Base-by-base conservation (phyloP, 148 eudicot genomes). In the Silene latifolia region DNA sequence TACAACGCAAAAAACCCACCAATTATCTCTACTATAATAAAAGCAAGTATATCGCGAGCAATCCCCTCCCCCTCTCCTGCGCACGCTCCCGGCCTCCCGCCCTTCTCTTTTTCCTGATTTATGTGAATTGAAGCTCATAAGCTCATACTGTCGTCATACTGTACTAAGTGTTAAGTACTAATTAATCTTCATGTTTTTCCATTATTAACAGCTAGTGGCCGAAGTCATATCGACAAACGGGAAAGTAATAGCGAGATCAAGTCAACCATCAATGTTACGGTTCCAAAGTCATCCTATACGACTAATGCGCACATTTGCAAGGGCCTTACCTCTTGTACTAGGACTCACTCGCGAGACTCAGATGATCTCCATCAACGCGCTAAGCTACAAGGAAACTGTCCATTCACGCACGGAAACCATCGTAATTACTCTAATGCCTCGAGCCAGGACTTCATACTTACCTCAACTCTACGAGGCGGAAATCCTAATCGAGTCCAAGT, bases 381-480 rank as follows among this genome's bases (percentile, higher is more conserved):
- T 93, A 17, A 82, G 56, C 21, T 89, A 89, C 86, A 88, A 82
- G 73, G 92, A 92, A 57, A 76, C 74, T 8, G 57, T 35, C 48
- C 83, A 72, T 23, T 64, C 74, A 0, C 79, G 96, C 57, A 89
- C 92, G 0, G 79, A 62, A 21, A 72, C 84, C 0, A 79, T 93
- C 67, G 75, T 82, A 72, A 67, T 91, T 11, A 82, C 89, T 0
- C 44, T 93, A 14, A 73, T 80, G 69, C 96, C 98, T 0, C 80
- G 93, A 59, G 87, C 98, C 0, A 83, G 86, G 2, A 86, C 92
- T 0, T 15, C 63, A 7, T 80, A 67, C 63, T 76, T 87, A 19
- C 98, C 96, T 0, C 93, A 93, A 67, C 67, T 93, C 20, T 89
- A 91, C 19, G 87, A 89, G 58, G 85, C 96, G 0, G 83, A 93